These are phyloP conservation scores for Spathaspora sp. DNA, from an alignment of 805 yeast genomes.

Conservation along the genomic window DNA sequence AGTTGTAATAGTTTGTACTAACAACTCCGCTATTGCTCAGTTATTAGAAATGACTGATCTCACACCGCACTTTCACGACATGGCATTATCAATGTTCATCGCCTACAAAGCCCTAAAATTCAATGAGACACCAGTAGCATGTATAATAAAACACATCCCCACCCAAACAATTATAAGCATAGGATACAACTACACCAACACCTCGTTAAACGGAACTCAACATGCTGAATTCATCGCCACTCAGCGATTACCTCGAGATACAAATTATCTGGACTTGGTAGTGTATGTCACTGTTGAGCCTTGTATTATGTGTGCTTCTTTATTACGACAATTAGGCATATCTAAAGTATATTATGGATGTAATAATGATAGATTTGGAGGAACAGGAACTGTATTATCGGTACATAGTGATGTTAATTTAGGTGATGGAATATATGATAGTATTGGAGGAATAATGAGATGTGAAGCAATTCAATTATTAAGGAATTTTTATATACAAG, in stretches of 20 bases:
- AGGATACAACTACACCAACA: conserved; percentile 86
- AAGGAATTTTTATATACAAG: conserved; percentile 79
- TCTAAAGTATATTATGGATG: conserved; percentile 82
- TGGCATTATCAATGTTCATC: conserved; percentile 35
- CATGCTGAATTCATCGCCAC: conserved; percentile 93
- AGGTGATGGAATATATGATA: conserved; percentile 37
- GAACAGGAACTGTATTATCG: conserved; percentile 82
- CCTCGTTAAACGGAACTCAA: conserved; percentile 77
- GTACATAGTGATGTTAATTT: conserved; percentile 26
- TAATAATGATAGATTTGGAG: conserved; percentile 94
- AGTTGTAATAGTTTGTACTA: no score
- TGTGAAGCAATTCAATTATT: conserved; percentile 80
- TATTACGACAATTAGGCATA: conserved; percentile 76
- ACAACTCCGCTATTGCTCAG: not conserved
- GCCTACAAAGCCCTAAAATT: conserved; percentile 34
- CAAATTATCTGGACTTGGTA: conserved; percentile 48
- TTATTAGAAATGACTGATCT: conserved; percentile 10
- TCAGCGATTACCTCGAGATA: conserved; percentile 22
- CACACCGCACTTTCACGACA: conserved; percentile 19
- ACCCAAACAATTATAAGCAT: conserved; percentile 54
- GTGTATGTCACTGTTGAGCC: conserved; percentile 97
- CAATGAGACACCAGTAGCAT: conserved; percentile 43
- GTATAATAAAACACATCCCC: conserved; percentile 25
- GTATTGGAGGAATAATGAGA: conserved; percentile 75
- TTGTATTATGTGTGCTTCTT: conserved; percentile 96